These are phyloP conservation scores for Cryphonectria parasitica DNA, from an alignment of 2,329 filamentous ascomycete genomes.

Conservation along the genomic window DNA sequence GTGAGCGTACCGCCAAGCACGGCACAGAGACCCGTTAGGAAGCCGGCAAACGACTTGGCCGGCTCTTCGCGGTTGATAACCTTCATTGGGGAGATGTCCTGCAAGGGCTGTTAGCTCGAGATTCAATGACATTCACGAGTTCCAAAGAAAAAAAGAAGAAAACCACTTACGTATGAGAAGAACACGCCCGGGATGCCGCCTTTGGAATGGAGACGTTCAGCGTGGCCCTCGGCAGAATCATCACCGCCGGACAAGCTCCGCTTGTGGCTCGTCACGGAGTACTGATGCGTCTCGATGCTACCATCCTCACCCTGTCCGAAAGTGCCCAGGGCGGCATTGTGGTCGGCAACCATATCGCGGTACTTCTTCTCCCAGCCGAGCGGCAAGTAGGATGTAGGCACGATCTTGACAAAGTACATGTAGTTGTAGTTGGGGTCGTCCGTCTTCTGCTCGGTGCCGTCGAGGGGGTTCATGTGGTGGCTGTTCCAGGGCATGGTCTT, in stretches of 20 bases:
- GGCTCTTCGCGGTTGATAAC: constrained; percentile 95
- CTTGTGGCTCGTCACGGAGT: constrained; percentile 96
- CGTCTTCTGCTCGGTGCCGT: constrained; percentile 76
- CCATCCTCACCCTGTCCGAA: constrained; percentile 71
- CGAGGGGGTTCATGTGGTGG: constrained; percentile 90
- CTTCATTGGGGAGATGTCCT: constrained; percentile 99
- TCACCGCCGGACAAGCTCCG: constrained; percentile 82
- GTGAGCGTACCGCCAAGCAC: constrained; percentile 94
- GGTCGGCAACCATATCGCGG: constrained; percentile 44
- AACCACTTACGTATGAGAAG: constrained; percentile 84
- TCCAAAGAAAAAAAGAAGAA: background rate
- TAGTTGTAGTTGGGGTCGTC: constrained; percentile 88
- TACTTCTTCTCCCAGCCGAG: constrained; percentile 79
- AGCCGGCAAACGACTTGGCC: constrained; percentile 86
- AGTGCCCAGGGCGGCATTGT: constrained; percentile 67
- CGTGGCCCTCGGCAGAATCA: constrained; percentile 85
- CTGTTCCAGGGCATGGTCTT: constrained; percentile 73
- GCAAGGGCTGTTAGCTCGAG: constrained; percentile 31
- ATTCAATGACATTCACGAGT: background rate
- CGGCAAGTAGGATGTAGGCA: constrained; percentile 91
- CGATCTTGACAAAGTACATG: constrained; percentile 99
- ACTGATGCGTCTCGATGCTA: constrained; percentile 96
- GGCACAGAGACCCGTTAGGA: constrained; percentile 91
- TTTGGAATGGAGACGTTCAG: constrained; percentile 85
- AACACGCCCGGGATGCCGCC: constrained; percentile 97